Percentiles rank a stretch among this genome's conserved stretches.
These are phyloP conservation scores for Rubia occidens DNA, from an alignment of 305 asterid genomes.

Conservation along the genomic window DNA sequence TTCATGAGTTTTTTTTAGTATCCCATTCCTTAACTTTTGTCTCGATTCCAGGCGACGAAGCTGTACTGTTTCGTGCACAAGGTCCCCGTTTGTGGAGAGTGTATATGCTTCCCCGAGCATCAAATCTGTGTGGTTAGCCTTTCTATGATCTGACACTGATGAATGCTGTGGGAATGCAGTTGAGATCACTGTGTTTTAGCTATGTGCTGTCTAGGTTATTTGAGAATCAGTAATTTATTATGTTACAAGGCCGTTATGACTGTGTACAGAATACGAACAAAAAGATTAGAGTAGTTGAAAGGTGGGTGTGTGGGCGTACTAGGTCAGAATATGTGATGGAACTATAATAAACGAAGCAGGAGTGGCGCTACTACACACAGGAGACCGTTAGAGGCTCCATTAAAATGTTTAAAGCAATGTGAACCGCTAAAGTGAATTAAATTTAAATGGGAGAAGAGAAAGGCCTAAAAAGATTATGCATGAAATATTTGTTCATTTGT, in stretches of 20 bases:
- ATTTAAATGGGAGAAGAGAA: background rate
- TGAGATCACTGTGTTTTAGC: background rate
- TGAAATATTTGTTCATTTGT: background rate
- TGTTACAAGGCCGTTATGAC: background rate
- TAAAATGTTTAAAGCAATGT: background rate
- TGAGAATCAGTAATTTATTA: background rate
- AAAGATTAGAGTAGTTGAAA: background rate
- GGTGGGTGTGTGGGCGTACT: background rate
- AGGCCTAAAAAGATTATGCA: background rate
- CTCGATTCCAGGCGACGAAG: slow-evolving; percentile 67
- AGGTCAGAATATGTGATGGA: no score
- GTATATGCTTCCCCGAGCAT: slow-evolving; percentile 90
- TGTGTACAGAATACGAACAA: background rate
- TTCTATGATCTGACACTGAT: background rate
- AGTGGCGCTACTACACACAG: background rate
- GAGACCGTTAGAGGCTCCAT: background rate
- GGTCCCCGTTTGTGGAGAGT: slow-evolving; percentile 93
- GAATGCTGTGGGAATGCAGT: background rate
- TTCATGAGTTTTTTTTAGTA: background rate
- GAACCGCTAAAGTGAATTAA: background rate
- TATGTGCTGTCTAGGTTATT: background rate
- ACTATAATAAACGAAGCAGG: background rate
- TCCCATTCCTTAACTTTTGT: slow-evolving; percentile 9
- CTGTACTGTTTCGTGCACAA: slow-evolving; percentile 96
- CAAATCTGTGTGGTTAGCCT: slow-evolving; percentile 76